Conservation (phyloP, 139 green algal genomes). For the Chlamydomonas asymmetrica region DNA sequence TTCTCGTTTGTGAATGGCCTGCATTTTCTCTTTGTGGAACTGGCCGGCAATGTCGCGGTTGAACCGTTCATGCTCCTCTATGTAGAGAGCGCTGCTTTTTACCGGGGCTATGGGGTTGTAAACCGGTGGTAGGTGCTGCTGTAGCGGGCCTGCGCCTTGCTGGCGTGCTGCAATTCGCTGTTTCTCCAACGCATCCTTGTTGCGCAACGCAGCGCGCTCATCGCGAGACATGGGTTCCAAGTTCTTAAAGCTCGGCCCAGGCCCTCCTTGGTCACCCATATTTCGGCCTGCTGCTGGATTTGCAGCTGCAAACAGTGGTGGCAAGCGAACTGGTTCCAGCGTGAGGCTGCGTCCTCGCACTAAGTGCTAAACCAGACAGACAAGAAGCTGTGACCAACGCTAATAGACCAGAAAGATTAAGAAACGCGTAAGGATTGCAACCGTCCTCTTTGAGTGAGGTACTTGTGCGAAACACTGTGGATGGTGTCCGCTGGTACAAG, state of each 20-base stretch:
- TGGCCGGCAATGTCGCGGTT: constrained; percentile 38
- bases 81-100: constrained; percentile 19
- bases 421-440: no score
- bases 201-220: background rate
- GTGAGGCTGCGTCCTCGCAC: no score
- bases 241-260: constrained; percentile 14
- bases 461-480: no score
- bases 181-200: constrained; percentile 25
- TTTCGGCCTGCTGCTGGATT: background rate
- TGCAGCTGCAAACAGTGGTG: no score
- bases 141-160: background rate
- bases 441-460: no score
- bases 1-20: constrained; percentile 21
- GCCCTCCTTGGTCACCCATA: background rate
- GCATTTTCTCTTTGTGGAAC: constrained; percentile 19
- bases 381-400: no score
- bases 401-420: no score
- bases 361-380: no score
- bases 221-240: constrained; percentile 5
- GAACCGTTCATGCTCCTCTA: constrained; percentile 27
- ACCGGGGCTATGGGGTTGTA: constrained; percentile 28
- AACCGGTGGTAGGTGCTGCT: background rate
- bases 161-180: background rate
- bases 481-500: no score
- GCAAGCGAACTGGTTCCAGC: no score